These are phyloP conservation scores for Botryobasidium botryosum DNA, from an alignment of 768 basidiomycete species.

Conservation along the genomic window DNA sequence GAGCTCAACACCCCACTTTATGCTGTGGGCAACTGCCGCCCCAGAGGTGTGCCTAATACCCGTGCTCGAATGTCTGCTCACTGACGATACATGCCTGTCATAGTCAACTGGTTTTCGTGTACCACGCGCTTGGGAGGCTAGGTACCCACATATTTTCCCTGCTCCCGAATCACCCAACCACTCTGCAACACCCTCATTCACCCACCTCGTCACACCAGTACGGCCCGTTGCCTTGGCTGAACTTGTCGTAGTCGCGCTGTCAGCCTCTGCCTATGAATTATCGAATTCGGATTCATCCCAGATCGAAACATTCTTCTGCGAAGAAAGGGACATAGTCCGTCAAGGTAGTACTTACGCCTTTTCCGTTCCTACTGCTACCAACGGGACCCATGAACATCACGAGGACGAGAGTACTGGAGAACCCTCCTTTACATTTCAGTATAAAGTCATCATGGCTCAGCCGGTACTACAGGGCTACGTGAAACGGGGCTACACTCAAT, in stretches of 20 bases:
- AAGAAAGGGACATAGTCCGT: slow-evolving; percentile 1
- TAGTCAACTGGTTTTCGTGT: neutral
- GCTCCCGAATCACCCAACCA: slow-evolving; percentile 1
- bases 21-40: neutral
- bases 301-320: slow-evolving; percentile 8
- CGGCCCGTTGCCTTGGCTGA: slow-evolving; percentile 8
- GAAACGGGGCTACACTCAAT: slow-evolving; percentile 29
- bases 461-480: slow-evolving; percentile 61
- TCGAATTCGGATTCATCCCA: neutral
- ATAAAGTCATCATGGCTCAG: slow-evolving; percentile 38
- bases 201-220: neutral
- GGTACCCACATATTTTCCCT: slow-evolving; percentile 6
- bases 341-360: slow-evolving; percentile 9
- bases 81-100: no score
- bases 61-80: no score
- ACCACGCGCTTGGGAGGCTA: neutral
- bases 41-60: no score
- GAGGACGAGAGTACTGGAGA: neutral
- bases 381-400: no score
- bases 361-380: no score
- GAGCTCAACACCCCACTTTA: no score
- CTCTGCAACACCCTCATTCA: neutral
- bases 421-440: slow-evolving; percentile 8
- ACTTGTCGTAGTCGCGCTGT: slow-evolving; percentile 6
- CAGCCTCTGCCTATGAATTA: neutral